Evolutionary conservation across 2,329 filamentous ascomycete species (phyloP).

Genomic region (Ramularia endophylla): DNA sequence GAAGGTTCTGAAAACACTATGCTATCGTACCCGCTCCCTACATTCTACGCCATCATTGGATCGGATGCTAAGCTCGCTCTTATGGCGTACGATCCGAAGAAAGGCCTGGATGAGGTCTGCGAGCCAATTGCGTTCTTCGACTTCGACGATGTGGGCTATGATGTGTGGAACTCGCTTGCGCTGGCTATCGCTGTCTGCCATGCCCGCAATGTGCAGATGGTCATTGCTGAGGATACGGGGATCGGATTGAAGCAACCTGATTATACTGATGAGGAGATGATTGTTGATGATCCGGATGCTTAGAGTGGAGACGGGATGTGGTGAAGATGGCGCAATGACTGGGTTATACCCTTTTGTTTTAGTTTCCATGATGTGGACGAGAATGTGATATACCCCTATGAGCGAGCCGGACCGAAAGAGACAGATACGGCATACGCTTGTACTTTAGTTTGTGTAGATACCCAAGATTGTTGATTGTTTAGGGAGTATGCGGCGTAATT

Average conservation of each 20-base stretch:
- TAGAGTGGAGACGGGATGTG: no score
- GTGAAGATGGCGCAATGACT: no score
- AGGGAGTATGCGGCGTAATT: no score
- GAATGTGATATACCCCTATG: no score
- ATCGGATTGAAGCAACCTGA: constrained; percentile 15
- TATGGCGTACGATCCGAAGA: constrained; percentile 38
- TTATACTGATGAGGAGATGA: background rate
- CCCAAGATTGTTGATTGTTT: no score
- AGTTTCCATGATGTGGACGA: no score
- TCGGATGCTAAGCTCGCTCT: constrained; percentile 49
- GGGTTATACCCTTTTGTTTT: no score
- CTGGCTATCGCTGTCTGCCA: constrained; percentile 52
- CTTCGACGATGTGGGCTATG: constrained; percentile 46
- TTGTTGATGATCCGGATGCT: constrained; percentile 15
- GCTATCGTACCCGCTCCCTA: constrained; percentile 36
- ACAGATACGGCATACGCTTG: no score
- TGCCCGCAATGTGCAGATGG: constrained; percentile 45
- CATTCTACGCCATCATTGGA: constrained; percentile 51
- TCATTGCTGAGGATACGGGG: constrained; percentile 35
- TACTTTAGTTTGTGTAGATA: no score
- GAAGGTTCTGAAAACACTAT: constrained; percentile 12
- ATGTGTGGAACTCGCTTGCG: constrained; percentile 57
- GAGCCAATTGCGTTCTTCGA: constrained; percentile 47
- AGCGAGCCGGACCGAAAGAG: no score
- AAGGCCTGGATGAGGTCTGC: constrained; percentile 13